Evolutionary conservation across 768 basidiomycete species (phyloP).

Genomic region (Clitopilus hobsonii): DNA sequence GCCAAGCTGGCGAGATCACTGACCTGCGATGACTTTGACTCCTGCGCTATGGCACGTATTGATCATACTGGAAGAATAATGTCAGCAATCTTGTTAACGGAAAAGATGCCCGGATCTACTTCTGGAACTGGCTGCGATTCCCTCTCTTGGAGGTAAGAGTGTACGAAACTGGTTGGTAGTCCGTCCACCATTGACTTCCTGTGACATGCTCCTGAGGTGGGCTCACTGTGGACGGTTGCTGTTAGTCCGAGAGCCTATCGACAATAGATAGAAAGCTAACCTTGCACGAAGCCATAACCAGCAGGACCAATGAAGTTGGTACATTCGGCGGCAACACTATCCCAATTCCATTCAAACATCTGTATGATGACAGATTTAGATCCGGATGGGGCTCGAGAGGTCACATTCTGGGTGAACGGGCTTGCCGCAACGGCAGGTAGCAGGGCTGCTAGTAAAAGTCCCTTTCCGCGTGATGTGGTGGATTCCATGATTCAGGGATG

Average conservation of each 20-base stretch:
- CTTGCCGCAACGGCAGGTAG: background rate
- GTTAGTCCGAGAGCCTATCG: background rate
- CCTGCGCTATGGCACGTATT: conserved; percentile 46
- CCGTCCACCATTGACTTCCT: conserved; percentile 70
- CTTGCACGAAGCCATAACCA: conserved; percentile 71
- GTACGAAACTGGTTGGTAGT: conserved; percentile 69
- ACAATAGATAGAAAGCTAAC: conserved; percentile 22
- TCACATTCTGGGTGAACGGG: background rate
- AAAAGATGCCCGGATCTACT: conserved; percentile 11
- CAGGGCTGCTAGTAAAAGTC: background rate
- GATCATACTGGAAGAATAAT: conserved; percentile 34
- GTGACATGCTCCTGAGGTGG: conserved; percentile 55
- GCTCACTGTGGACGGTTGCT: conserved; percentile 26
- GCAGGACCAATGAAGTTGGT: conserved; percentile 61
- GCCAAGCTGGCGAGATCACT: conserved; percentile 1
- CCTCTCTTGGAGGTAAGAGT: conserved; percentile 63
- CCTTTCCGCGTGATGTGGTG: background rate
- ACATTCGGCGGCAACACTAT: conserved; percentile 59
- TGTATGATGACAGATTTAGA: conserved; percentile 47
- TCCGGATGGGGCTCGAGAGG: background rate
- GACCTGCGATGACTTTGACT: conserved; percentile 54
- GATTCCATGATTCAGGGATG: background rate
- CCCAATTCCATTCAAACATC: conserved; percentile 69
- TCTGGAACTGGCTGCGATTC: conserved; percentile 45
- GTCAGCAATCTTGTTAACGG: background rate